phyloP scores from a whole-genome alignment of 495 filamentous ascomycete species.

The Xylaria flabelliformis region DNA sequence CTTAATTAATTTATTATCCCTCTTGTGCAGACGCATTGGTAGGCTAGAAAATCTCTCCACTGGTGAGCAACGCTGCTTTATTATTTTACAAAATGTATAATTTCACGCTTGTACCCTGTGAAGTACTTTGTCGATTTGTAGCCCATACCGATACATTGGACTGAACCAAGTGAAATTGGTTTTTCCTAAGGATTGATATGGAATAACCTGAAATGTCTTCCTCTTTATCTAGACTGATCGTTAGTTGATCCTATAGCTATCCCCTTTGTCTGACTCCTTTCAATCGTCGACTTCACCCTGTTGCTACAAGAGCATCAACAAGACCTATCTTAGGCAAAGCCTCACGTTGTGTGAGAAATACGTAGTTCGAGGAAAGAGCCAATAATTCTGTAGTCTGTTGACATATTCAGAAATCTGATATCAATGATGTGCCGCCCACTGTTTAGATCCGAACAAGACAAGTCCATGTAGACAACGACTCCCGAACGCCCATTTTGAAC shows the following conservation, averaged over 20 bases:
- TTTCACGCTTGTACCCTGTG: background rate
- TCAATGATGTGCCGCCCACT: constrained; percentile 14
- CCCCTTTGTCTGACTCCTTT: background rate
- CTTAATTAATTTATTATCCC: background rate
- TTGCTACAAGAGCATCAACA: background rate
- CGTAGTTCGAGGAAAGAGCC: background rate
- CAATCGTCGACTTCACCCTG: background rate
- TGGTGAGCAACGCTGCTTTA: constrained; percentile 3
- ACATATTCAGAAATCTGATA: constrained; percentile 21
- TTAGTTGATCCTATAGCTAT: background rate
- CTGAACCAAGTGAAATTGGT: background rate
- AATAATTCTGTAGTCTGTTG: constrained; percentile 11
- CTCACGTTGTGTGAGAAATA: background rate
- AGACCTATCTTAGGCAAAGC: background rate
- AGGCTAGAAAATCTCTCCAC: background rate
- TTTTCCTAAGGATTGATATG: background rate
- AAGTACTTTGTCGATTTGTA: background rate
- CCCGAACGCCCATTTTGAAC: constrained; percentile 13
- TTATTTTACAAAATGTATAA: background rate
- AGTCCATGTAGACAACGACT: constrained; percentile 10
- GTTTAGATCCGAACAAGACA: constrained; percentile 6
- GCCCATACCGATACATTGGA: background rate
- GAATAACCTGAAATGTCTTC: background rate
- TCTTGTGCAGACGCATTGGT: background rate
- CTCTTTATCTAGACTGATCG: background rate